phyloP scores from a whole-genome alignment of 2,329 filamentous ascomycete genomes.

The Leptographium flavum region DNA sequence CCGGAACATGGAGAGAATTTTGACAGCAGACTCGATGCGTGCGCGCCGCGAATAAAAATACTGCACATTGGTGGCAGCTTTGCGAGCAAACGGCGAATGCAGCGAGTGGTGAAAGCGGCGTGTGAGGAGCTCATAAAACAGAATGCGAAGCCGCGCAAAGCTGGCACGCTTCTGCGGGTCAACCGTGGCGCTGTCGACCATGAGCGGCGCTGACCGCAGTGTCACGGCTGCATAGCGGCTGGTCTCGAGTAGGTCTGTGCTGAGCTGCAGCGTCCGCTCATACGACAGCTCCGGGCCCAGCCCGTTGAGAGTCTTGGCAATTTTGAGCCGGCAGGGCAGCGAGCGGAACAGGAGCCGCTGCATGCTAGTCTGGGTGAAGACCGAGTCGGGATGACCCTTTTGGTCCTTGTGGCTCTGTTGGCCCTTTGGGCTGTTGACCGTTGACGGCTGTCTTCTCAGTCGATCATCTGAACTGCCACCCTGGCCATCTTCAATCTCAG shows the following conservation, averaged over 20 bases:
- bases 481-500: conserved; percentile 23
- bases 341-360: conserved; percentile 13
- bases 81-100: conserved; percentile 12
- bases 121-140: conserved; percentile 10
- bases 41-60: conserved; percentile 12
- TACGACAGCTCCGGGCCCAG: conserved; percentile 9
- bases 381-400: conserved; percentile 4
- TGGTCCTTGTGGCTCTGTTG: no score
- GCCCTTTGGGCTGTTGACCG: no score
- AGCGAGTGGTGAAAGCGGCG: conserved; percentile 13
- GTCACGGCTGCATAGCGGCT: conserved; percentile 7
- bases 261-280: conserved; percentile 11
- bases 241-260: conserved; percentile 8
- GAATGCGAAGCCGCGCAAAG: conserved; percentile 8
- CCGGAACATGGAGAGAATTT: conserved; percentile 6
- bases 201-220: conserved; percentile 4
- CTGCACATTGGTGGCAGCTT: conserved; percentile 7
- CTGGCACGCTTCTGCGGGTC: background rate
- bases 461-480: background rate
- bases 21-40: conserved; percentile 10
- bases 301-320: conserved; percentile 10
- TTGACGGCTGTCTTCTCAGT: background rate
- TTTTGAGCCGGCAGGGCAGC: conserved; percentile 8
- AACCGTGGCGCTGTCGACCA: background rate
- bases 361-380: conserved; percentile 12